A percentile compares a stretch with the other conserved stretches of the same genome.
These are phyloP conservation scores for Wallacemonas rigidus DNA, from an alignment of 208 protist genomes.

Conservation along the genomic window DNA sequence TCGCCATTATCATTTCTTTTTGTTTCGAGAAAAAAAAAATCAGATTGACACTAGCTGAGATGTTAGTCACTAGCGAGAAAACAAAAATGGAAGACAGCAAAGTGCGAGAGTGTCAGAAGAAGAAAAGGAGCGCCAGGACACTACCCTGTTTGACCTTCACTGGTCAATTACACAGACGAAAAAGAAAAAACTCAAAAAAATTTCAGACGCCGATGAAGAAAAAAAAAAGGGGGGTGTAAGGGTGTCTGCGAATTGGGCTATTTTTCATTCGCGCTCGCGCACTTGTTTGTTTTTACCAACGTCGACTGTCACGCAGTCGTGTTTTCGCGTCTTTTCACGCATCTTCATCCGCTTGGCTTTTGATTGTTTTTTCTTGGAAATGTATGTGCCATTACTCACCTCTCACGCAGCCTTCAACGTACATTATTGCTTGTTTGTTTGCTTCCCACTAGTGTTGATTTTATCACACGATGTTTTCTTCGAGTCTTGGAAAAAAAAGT, in stretches of 20 bases:
- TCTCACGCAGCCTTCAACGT: neutral
- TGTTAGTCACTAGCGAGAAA: no score
- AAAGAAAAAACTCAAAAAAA: neutral
- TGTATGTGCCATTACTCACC: neutral
- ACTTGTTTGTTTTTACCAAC: neutral
- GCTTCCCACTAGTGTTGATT: no score
- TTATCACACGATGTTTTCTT: no score
- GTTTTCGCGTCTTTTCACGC: constrained; percentile 6
- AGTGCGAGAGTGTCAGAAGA: no score
- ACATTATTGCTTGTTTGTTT: neutral
- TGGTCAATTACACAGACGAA: neutral
- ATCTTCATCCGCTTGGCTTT: neutral
- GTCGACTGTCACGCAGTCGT: constrained; percentile 12
- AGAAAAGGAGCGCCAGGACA: no score
- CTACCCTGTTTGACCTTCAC: no score
- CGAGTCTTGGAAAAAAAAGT: no score
- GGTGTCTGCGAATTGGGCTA: constrained; percentile 8
- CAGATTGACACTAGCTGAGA: no score
- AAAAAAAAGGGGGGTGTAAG: constrained; percentile 13
- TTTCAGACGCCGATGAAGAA: neutral
- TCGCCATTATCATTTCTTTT: no score
- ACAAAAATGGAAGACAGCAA: no score
- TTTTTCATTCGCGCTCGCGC: constrained; percentile 18
- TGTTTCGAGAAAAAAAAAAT: no score
- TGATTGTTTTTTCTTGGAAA: constrained; percentile 10